Base-by-base conservation (phyloP, 805 yeast species). In the Zygotorulaspora sp. region DNA sequence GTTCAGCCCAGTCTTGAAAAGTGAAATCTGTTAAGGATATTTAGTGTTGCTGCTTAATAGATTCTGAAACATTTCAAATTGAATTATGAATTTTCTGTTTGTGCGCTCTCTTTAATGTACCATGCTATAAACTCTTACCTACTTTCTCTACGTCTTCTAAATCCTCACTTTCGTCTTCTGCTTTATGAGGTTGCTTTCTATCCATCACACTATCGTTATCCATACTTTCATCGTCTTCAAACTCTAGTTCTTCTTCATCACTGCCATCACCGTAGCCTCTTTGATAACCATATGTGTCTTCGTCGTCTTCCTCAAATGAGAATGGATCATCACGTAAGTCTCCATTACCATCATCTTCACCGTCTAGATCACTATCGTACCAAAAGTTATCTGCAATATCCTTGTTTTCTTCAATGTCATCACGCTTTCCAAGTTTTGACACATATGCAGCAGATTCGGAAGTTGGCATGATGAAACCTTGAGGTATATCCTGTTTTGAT, bases 401-500 rank as follows among this genome's bases (percentile, higher is more conserved):
- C 35, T 80, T 78, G 28, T 70, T 72, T 5, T 60, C 67, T 21
- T 45, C 54, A 30, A 67, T 72, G 11, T 53, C 60, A 23, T 68
- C 48, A 20, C 43, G 40, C 27, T 44, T 41, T 15, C 42, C 40
- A 41, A 35, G 44, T 47, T 47, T 49, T 36, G 66, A 71, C 7
- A 75, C 65, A 48, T 77, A 76, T 15, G 81, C 75, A 14, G 73
- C 74, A 13, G 52, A 40, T 36, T 78, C 83, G 13, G 77, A 70
- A 26, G 77, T 75, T 20, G 96, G 96, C 76, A 88, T 79, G 29
- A 72, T 72, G 55, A 87, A 89, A 35, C 85, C 97, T 30, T 72
- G 77, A 17, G 97, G 97, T 32, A 89, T 87, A 61, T 87, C 92
- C 41, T 75, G 75, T 57, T 83, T 83, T 27, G 95, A 83, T 52